Conservation (phyloP, 805 yeast genomes). For the Candida yuanshanica region DNA sequence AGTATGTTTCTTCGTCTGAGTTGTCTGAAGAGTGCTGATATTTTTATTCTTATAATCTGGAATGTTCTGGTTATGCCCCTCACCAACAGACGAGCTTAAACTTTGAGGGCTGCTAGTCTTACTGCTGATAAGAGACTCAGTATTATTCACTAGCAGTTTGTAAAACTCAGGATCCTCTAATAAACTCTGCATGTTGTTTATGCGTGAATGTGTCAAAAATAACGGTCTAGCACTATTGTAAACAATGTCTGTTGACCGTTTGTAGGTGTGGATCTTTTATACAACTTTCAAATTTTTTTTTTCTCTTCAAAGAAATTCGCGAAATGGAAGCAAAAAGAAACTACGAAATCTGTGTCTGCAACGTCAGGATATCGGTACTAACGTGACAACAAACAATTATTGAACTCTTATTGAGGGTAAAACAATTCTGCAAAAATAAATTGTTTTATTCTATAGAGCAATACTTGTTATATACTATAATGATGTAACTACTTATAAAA, state of each 20-base stretch:
- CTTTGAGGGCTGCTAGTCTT: constrained; percentile 5
- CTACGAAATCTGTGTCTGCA: no score
- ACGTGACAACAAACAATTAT: no score
- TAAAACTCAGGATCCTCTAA: constrained; percentile 21
- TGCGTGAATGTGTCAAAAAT: neutral
- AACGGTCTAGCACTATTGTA: neutral
- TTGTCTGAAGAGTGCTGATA: neutral
- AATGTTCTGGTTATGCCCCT: neutral
- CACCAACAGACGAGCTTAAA: neutral
- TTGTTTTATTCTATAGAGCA: no score
- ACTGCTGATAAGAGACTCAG: constrained; percentile 5
- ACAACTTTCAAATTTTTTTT: neutral
- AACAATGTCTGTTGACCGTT: neutral
- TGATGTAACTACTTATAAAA: no score
- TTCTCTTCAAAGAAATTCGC: neutral
- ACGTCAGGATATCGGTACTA: no score
- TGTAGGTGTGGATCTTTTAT: neutral
- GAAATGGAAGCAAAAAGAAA: neutral
- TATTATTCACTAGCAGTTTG: constrained; percentile 16
- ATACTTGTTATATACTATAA: no score
- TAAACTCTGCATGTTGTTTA: constrained; percentile 15
- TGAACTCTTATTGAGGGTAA: no score
- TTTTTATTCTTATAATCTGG: neutral
- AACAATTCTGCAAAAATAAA: no score
- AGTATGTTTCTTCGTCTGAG: neutral